Base-by-base conservation (phyloP, 1,284 basidiomycete genomes). In the Laetiporus sulphureus region DNA sequence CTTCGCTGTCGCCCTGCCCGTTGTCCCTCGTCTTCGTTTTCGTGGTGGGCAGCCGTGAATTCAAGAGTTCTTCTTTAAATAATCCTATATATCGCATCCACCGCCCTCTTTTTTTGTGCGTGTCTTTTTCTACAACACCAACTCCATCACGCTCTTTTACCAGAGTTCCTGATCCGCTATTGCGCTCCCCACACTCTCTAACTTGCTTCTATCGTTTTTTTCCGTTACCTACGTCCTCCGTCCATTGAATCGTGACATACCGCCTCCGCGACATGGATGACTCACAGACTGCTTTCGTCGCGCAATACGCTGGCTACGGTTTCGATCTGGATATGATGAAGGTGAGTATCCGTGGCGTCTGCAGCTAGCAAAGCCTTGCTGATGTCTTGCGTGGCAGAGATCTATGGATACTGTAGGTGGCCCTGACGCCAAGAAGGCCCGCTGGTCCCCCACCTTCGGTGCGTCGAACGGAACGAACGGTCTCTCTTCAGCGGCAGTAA, bases 271-370 rank as follows among this genome's bases (percentile, higher is more conserved):
- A 61, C 55, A 85, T 85, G 82, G 82, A 85, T 70, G 83, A 84
- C 69, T 58, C 73, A 45, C 82, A 84, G 63, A 68, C 82, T 63
- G 70, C 73, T 46, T 84, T 83, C 59, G 74, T 77, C 50, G 64
- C 66, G 45, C 80, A 79, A 57, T 85, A 85, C 61, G 69, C 73
- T 51, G 63, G 71, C 50, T 85, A 83, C 68, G 61, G 58, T 42
- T 83, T 86, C 66, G 84, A 88, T 59, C 68, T 87, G 74, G 84
- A 88, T 64, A 87, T 88, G 84, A 87, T 87, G 82, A 88, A 88
- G 81, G 84, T 83, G 40, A 31, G 70, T 27, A 27, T 32, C 32
- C 33, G 16, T 18, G 7, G 10, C 31, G 5, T 19, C 18, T 21
- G 20, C 22, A 25, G 32, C 32, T 22, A 16, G 30, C n/a, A n/a